Evolutionary conservation across 306 rosid species (phyloP).

Genomic region (Inga oerstediana): DNA sequence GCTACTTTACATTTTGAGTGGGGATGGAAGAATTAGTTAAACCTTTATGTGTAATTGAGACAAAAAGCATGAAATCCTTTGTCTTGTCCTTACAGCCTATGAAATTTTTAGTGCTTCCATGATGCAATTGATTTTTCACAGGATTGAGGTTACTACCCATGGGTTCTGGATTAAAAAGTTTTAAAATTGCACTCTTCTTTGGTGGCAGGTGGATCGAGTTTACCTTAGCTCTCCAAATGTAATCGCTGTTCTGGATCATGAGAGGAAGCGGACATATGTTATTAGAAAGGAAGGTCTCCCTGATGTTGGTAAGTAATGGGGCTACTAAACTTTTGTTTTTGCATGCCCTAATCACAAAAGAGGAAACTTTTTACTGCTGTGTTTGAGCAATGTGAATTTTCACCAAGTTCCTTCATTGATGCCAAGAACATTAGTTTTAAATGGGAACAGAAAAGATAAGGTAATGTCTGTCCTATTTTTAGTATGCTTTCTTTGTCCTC

Average conservation of each 20-base stretch:
- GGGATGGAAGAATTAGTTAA: not conserved
- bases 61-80: not conserved
- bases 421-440: conserved; percentile 14
- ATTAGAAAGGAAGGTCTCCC: conserved; percentile 95
- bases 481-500: conserved; percentile 1
- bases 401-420: conserved; percentile 7
- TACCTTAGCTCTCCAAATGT: conserved; percentile 77
- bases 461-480: not conserved
- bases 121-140: conserved; percentile 7
- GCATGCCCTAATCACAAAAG: not conserved
- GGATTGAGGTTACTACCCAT: not conserved
- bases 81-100: not conserved
- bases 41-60: not conserved
- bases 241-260: conserved; percentile 88
- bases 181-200: conserved; percentile 19
- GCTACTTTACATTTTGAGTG: not conserved
- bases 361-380: not conserved
- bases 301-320: conserved; percentile 73
- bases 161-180: conserved; percentile 2
- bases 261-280: conserved; percentile 76
- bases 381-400: not conserved
- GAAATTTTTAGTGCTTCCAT: conserved; percentile 2
- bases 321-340: not conserved
- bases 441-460: not conserved
- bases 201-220: conserved; percentile 82